Evolutionary conservation across 441 rosid genomes (phyloP).

Genomic region (Raphanus hybrid): DNA sequence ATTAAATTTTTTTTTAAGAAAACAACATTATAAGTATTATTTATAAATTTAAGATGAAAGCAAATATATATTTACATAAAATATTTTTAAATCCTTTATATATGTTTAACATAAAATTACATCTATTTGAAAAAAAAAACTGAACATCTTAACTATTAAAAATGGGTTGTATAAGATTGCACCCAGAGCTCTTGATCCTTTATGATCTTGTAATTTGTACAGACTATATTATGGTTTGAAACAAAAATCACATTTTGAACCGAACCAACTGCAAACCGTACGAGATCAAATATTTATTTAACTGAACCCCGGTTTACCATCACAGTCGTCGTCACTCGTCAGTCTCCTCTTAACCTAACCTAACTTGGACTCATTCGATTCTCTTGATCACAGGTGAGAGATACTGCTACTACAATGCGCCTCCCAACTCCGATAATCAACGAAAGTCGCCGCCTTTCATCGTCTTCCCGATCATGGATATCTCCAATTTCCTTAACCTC

Average conservation of each 20-base stretch:
- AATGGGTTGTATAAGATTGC: no score
- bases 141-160: no score
- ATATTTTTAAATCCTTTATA: no score
- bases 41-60: no score
- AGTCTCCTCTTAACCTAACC: not conserved
- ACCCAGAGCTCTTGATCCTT: no score
- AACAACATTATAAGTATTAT: no score
- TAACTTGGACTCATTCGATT: not conserved
- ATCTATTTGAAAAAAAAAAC: no score
- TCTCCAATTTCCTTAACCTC: slow-evolving; percentile 54
- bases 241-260: not conserved
- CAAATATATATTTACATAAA: no score
- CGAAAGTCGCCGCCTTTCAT: slow-evolving; percentile 42
- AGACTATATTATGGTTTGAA: no score
- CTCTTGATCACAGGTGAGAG: not conserved
- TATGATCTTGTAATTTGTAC: not conserved
- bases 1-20: no score
- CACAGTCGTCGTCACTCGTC: slow-evolving; percentile 1
- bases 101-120: no score
- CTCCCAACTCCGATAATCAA: slow-evolving; percentile 26
- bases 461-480: slow-evolving; percentile 65
- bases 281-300: not conserved
- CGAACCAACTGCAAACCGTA: not conserved
- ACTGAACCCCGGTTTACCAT: not conserved
- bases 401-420: slow-evolving; percentile 28